Conservation (phyloP, 371 early-diverging fungal species). For the Haplosporangium sp. region DNA sequence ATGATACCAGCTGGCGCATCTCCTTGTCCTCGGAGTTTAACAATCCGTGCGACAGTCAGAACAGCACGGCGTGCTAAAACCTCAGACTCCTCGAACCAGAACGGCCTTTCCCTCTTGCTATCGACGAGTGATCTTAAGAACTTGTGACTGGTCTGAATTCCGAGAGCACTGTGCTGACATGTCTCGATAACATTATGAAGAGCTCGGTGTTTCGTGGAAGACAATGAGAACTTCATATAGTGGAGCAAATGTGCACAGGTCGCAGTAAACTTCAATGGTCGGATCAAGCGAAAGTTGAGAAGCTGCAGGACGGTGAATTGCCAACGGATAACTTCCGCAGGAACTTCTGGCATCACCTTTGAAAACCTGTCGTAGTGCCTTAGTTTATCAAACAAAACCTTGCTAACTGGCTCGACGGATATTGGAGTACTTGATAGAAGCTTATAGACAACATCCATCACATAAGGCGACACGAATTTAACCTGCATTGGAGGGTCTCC, state of each 20-base stretch:
- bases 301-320: conserved; percentile 81
- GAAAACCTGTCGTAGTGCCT: conserved; percentile 75
- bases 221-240: conserved; percentile 58
- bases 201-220: conserved; percentile 40
- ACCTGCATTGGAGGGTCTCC: conserved; percentile 60
- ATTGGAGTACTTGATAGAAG: conserved; percentile 83
- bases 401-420: conserved; percentile 80
- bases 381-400: conserved; percentile 80
- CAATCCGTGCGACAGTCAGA: conserved; percentile 66
- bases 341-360: conserved; percentile 48
- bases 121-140: conserved; percentile 70
- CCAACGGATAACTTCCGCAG: conserved; percentile 64
- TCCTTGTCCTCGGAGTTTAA: conserved; percentile 73
- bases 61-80: conserved; percentile 71
- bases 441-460: conserved; percentile 82
- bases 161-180: conserved; percentile 49
- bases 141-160: conserved; percentile 72
- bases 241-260: conserved; percentile 64
- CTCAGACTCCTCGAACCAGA: conserved; percentile 78
- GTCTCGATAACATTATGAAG: conserved; percentile 46
- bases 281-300: conserved; percentile 77
- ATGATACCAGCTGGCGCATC: conserved; percentile 71
- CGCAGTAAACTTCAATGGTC: conserved; percentile 61
- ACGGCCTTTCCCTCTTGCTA: conserved; percentile 68
- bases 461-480: conserved; percentile 82